Evolutionary conservation across 768 basidiomycete species (phyloP).

Genomic region (Tricholoma hemisulphureum): DNA sequence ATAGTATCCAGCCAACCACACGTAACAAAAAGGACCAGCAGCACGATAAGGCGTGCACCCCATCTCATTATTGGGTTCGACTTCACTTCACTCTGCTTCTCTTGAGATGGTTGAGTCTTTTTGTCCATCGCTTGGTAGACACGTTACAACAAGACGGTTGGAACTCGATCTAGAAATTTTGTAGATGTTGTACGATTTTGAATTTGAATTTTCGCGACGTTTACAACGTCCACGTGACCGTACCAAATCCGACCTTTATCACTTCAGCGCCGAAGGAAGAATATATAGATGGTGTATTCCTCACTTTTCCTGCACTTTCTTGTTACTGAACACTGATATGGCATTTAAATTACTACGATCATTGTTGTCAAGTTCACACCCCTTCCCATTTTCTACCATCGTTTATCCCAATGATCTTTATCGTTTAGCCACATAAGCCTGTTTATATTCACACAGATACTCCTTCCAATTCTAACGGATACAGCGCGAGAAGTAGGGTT

Average conservation of each 20-base stretch:
- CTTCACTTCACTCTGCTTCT: background rate
- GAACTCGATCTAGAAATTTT: too few relatives aligned
- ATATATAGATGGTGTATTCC: constrained; percentile 9
- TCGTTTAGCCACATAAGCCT: constrained; percentile 48
- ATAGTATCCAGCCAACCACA: constrained; percentile 59
- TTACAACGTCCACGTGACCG: too few relatives aligned
- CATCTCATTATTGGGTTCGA: constrained; percentile 28
- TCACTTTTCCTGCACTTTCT: background rate
- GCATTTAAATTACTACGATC: constrained; percentile 36
- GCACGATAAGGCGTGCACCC: constrained; percentile 33
- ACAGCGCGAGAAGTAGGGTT: constrained; percentile 47
- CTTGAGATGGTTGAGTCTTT: constrained; percentile 2
- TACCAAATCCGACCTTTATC: too few relatives aligned
- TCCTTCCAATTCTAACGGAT: constrained; percentile 50
- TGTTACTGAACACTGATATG: constrained; percentile 18
- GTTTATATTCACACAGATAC: constrained; percentile 51
- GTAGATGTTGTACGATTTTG: too few relatives aligned
- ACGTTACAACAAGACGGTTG: too few relatives aligned
- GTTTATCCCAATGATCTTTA: background rate
- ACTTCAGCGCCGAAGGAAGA: constrained; percentile 7
- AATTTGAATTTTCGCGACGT: too few relatives aligned
- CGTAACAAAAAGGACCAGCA: constrained; percentile 35
- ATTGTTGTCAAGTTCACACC: constrained; percentile 44
- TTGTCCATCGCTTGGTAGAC: background rate
- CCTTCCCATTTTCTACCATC: background rate